A percentile compares a stretch with the other conserved stretches of the same genome.
phyloP scores from a whole-genome alignment of 2,329 filamentous ascomycete species.

The Ophiocordyceps camponoti-floridani region DNA sequence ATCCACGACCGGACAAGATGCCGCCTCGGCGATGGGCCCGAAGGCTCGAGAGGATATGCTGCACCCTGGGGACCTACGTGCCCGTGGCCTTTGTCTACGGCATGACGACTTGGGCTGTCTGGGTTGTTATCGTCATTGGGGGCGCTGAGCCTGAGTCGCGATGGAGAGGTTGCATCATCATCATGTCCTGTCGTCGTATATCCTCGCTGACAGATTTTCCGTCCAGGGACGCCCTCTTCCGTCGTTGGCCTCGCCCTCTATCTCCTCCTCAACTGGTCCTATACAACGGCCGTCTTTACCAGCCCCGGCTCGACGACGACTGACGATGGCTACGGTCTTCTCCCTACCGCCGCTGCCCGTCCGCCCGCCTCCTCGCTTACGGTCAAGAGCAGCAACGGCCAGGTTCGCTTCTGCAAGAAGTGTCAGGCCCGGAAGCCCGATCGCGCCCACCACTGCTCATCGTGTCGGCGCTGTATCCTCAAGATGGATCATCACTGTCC shows the following conservation, averaged over 20 bases:
- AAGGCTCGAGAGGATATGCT: slow-evolving; percentile 68
- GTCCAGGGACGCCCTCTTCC: slow-evolving; percentile 35
- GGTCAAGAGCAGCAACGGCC: slow-evolving; percentile 69
- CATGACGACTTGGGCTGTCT: slow-evolving; percentile 85
- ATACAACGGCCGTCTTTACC: slow-evolving; percentile 86
- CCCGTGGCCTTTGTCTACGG: slow-evolving; percentile 81
- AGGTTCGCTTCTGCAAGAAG: slow-evolving; percentile 87
- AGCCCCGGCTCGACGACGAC: slow-evolving; percentile 58
- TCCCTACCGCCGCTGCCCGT: slow-evolving; percentile 40
- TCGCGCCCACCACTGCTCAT: slow-evolving; percentile 90
- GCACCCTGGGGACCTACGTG: slow-evolving; percentile 59
- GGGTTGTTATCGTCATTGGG: slow-evolving; percentile 64
- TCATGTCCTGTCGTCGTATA: background rate
- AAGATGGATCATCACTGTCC: slow-evolving; percentile 99
- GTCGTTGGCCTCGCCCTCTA: slow-evolving; percentile 55
- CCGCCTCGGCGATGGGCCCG: slow-evolving; percentile 42
- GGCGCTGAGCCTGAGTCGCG: slow-evolving; percentile 29
- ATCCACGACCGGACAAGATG: slow-evolving; percentile 17
- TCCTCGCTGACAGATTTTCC: background rate
- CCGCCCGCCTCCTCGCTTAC: slow-evolving; percentile 56
- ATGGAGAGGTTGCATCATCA: slow-evolving; percentile 32
- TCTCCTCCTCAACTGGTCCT: slow-evolving; percentile 66
- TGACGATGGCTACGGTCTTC: slow-evolving; percentile 54
- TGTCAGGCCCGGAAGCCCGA: slow-evolving; percentile 90
- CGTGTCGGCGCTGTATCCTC: slow-evolving; percentile 80